Conservation (phyloP, 2,329 filamentous ascomycete species). For the Colletotrichum zoysiae region DNA sequence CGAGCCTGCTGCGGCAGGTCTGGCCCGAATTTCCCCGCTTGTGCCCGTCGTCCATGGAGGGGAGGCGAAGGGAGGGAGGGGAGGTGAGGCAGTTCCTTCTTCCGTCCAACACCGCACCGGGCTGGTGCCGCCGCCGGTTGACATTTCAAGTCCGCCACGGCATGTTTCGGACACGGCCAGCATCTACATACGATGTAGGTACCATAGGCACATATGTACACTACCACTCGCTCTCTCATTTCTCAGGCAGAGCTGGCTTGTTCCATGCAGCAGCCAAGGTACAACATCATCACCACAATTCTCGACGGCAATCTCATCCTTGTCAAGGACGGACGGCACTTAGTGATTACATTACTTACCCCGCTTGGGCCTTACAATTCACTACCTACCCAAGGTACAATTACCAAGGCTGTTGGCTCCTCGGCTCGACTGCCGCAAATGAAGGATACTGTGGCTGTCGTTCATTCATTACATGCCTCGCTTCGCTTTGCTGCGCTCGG, state of each 20-base stretch:
- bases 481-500: neutral
- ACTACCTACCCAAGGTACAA: too few species aligned
- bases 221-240: too few species aligned
- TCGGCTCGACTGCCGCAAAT: neutral
- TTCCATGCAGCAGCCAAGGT: neutral
- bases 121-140: neutral
- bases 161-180: neutral
- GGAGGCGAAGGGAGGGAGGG: neutral
- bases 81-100: neutral
- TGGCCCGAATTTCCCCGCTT: conserved; percentile 28
- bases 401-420: too few species aligned
- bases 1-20: neutral
- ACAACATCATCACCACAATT: conserved; percentile 2
- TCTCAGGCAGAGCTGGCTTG: too few species aligned
- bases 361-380: neutral
- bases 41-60: neutral
- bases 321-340: too few species aligned
- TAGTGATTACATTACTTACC: conserved; percentile 5
- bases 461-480: neutral
- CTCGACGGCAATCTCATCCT: neutral
- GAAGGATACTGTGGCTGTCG: conserved; percentile 1
- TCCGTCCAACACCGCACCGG: conserved; percentile 5
- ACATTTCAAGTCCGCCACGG: neutral
- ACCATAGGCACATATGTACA: too few species aligned
- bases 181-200: neutral